Percentiles rank a stretch among this genome's conserved stretches.
These are phyloP conservation scores for Paramecium caudatum DNA, from an alignment of 73 alveolate genomes.

Conservation along the genomic window DNA sequence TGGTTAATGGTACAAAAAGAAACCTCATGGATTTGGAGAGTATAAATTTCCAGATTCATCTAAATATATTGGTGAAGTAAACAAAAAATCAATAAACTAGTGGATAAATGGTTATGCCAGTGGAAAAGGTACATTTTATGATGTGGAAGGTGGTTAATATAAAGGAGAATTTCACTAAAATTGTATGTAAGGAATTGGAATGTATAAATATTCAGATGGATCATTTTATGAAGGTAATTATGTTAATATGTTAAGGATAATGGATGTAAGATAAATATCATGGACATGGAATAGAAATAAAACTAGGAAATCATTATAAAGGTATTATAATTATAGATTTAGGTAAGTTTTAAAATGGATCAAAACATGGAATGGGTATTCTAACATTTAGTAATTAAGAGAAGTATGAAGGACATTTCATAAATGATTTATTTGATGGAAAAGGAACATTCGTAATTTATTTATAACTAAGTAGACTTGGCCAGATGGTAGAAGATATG, in stretches of 20 bases:
- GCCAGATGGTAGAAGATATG: constrained; percentile 64
- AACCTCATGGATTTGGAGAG: constrained; percentile 40
- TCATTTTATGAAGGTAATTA: neutral
- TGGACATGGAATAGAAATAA: neutral
- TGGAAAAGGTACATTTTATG: constrained; percentile 28
- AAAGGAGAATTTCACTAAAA: constrained; percentile 27
- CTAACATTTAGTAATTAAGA: neutral
- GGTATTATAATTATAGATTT: neutral
- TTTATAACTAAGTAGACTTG: neutral
- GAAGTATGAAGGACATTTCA: constrained; percentile 12
- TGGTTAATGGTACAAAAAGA: constrained; percentile 42
- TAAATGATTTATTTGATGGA: constrained; percentile 39
- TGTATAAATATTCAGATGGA: constrained; percentile 35
- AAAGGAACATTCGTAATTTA: neutral
- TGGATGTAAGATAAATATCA: constrained; percentile 50
- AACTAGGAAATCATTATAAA: neutral
- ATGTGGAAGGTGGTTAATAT: constrained; percentile 21
- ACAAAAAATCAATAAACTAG: neutral
- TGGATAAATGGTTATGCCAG: constrained; percentile 46
- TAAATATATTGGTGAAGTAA: constrained; percentile 9
- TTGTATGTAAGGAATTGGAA: constrained; percentile 6
- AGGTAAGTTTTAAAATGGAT: constrained; percentile 19
- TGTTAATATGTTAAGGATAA: neutral
- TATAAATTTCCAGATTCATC: neutral
- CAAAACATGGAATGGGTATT: neutral